Base-by-base conservation (phyloP, 345 rosid species). In the Eucalyptus marginata region DNA sequence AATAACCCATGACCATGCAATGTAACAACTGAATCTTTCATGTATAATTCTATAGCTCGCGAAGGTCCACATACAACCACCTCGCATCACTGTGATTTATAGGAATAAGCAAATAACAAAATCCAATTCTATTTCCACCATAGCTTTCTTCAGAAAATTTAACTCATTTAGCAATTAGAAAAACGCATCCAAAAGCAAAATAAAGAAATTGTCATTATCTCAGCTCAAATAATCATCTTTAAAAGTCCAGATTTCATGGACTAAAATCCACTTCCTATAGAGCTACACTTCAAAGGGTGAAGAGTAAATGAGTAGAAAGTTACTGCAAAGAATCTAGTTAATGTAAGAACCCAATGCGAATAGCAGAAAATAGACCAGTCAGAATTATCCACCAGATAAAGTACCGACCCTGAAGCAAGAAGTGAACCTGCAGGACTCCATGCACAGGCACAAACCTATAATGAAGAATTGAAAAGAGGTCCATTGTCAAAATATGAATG, bases 401-500 rank as follows among this genome's bases (percentile, higher is more conserved):
- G 54, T 87, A 92, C 98, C 87, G 87, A 97, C 99, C 99, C 99
- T 84, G 99, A 98, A 49, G 99, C 99, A 94, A 98, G 99, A 92
- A 98, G 94, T 84, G 99, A 96, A 90, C 97, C 99, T n/a, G 98
- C 92, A 49, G 99, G 99, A 94, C 99, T 96, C 99, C 99, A 98
- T 84, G 99, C 99, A 89, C 99, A 96, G 46, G 99, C 98, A 91
- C 99, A 97, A 92, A 98, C 99, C 99, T 98, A 91, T 40, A 92
- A 86, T 59, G 58, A 86, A 58, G 83, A 36, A 64, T 87, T 88
- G 86, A 49, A 88, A 44, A 86, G 29, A 31, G 31, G 56, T 17
- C 68, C 22, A 52, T 24, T 83, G 86, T 87, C 18, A 27, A 22
- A 84, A 47, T 76, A 80, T 58, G 58, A 71, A 85, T 36, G 86